Base-by-base conservation (phyloP, 805 yeast genomes). In the Metschnikowia peoriensis region DNA sequence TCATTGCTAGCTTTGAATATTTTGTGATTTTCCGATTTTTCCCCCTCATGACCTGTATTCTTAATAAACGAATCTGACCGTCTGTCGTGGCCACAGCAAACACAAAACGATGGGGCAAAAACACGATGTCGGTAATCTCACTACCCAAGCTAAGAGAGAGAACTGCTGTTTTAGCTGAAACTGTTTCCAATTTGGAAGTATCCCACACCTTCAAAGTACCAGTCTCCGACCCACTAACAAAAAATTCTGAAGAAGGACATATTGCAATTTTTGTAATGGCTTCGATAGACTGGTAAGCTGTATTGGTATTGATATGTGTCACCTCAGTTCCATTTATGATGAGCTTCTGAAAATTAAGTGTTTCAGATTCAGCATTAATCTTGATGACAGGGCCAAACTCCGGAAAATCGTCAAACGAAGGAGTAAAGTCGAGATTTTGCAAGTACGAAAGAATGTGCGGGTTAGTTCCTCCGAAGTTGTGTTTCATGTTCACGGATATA, bases 151-250 rank as follows among this genome's bases (percentile, higher is more conserved):
- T 76, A 1, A 79, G 63, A 1, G 80, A 70, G 16, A 57, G 49
- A 4, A 28, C 47, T 5, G 55, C 55, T 8, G 54, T 77, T 70
- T 32, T 80, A 79, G 9, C 79, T 70, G 4, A 84, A 80, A 86
- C 87, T 50, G 79, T 79, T 48, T 85, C 89, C 38, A 92, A 69
- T 52, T 83, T 81, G 9, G 71, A 61, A 0, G 85, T 68, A 62
- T 89, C 96, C 97, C 97, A 94, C 0, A 93, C 67, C 57, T 83
- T 86, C 39, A 94, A 61, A 1, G 71, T 63, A 0, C 97, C 97
- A 29, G 79, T 78, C 45, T 84, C 87, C 7, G 94, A 89, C 1
- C 91, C 96, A 1, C 94, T 84, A 2, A 90, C 71, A 56, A 93
- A 84, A 57, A 81, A 86, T 27, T 80, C 79, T 14, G 82, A 78